Evolutionary conservation across 1,284 basidiomycete species (phyloP), one percentile per base, ranked within the genome.

Genomic region (Sporisorium iseilematis-ciliati): DNA sequence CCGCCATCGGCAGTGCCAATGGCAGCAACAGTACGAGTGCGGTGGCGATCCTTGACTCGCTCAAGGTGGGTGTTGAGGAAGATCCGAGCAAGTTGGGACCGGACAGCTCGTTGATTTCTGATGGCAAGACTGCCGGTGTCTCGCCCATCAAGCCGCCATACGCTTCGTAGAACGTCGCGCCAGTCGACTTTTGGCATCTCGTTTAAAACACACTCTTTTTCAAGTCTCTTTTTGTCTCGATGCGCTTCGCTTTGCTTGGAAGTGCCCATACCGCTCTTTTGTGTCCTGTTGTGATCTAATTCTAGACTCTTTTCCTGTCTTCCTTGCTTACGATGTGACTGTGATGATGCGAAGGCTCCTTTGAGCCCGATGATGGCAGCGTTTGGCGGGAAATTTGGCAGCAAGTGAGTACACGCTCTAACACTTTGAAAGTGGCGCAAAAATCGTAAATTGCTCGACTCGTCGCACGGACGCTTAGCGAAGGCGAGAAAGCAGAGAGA

Each of bases 11-110:
- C 20, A 56, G 51, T 31, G 33, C 33, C 31, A 72, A 67, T 26
- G 68, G 74, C 23, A 64, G 41, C 48, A 62, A 59, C 40, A 55
- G 55, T 5, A 49, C 35, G 0, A 64, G 68, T 35, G 74, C 69
- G 2, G 69, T 72, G 21, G 65, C 60, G n/a, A 67, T 76, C 51
- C 61, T 76, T 18, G 74, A 76, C 65, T 65, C 68, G 42, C 62
- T 76, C 58, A 72, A 72, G 53, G 74, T 76, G 12, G 74, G 74
- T 21, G 51, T 56, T 8, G 65, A 65, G 31, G 65, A 76, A 26
- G 61, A 76, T 20, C n/a, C 68, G 4, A 48, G 59, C 10, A 29
- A n/a, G 25, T 49, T 75, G 35, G 72, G 66, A 1, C 56, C 56
- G 6, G 72, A 75, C n/a, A 75, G 66, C 51, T 63, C 64, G 18